phyloP scores from a whole-genome alignment of 169 alveolate genomes.

The Hepatocystis sp. region DNA sequence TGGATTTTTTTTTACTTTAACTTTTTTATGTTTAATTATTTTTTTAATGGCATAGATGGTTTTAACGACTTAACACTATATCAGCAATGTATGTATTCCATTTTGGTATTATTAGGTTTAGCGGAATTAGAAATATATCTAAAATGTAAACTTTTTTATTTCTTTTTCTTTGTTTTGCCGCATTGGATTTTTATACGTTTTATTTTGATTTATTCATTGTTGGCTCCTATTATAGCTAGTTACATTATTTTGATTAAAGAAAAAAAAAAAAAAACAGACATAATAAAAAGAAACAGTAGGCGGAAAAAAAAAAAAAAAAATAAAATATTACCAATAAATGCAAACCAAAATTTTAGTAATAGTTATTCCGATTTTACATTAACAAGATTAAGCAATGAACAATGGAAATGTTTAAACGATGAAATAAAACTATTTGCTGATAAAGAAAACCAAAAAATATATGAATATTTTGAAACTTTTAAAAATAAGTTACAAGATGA shows the following conservation, averaged over 20 bases:
- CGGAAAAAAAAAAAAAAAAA: slow-evolving; percentile 17
- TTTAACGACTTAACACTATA: slow-evolving; percentile 32
- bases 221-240: slow-evolving; percentile 58
- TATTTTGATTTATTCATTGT: slow-evolving; percentile 33
- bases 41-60: slow-evolving; percentile 64
- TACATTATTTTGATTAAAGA: slow-evolving; percentile 40
- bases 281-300: slow-evolving; percentile 1
- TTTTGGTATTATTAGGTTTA: slow-evolving; percentile 41
- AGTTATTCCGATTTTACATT: slow-evolving; percentile 38
- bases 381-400: slow-evolving; percentile 72
- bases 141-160: slow-evolving; percentile 39
- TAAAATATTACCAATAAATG: background rate
- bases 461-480: slow-evolving; percentile 42
- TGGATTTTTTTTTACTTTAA: slow-evolving; percentile 40
- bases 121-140: slow-evolving; percentile 48
- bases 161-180: slow-evolving; percentile 47
- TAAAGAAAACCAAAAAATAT: slow-evolving; percentile 43
- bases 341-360: background rate
- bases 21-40: slow-evolving; percentile 54
- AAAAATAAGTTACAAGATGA: slow-evolving; percentile 9
- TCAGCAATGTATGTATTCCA: slow-evolving; percentile 39
- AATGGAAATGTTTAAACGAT: slow-evolving; percentile 60
- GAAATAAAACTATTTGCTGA: slow-evolving; percentile 68
- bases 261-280: background rate
- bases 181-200: slow-evolving; percentile 66